Percentiles rank a stretch among this genome's conserved stretches.
phyloP scores from a whole-genome alignment of 2,329 filamentous ascomycete genomes.

The Xylariaceae sp. region DNA sequence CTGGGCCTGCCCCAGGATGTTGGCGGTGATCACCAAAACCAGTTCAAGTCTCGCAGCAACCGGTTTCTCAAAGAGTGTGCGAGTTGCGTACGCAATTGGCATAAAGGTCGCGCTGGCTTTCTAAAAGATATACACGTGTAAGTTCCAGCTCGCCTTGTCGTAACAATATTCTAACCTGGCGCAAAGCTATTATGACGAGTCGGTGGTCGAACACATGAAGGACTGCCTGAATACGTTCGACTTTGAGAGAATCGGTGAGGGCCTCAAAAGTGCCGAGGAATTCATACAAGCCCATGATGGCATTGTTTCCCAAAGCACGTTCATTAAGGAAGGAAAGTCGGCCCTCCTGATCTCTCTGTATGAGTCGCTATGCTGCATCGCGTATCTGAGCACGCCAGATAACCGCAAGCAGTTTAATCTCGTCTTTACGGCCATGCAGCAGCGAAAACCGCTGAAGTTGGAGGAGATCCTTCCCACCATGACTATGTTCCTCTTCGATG shows the following conservation, averaged over 20 bases:
- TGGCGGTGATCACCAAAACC: conserved; percentile 53
- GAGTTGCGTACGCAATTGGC: conserved; percentile 68
- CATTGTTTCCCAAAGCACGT: conserved; percentile 37
- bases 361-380: conserved; percentile 78
- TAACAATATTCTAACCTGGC: conserved; percentile 9
- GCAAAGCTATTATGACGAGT: conserved; percentile 39
- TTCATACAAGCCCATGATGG: conserved; percentile 43
- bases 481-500: conserved; percentile 76
- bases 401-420: conserved; percentile 63
- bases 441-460: conserved; percentile 72
- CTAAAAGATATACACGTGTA: conserved; percentile 59
- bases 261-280: conserved; percentile 51
- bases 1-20: conserved; percentile 60
- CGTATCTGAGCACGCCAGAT: conserved; percentile 59
- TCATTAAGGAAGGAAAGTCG: conserved; percentile 42
- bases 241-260: conserved; percentile 55
- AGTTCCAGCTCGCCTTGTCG: conserved; percentile 22
- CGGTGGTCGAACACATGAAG: conserved; percentile 47
- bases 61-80: conserved; percentile 59
- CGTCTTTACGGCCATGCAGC: conserved; percentile 76
- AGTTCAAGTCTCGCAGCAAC: conserved; percentile 55
- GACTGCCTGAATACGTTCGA: conserved; percentile 56
- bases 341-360: conserved; percentile 75
- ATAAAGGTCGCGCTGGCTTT: conserved; percentile 60
- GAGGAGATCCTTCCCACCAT: conserved; percentile 72